Conservation (phyloP, 2,329 filamentous ascomycete genomes). For the Colletotrichum shisoi region DNA sequence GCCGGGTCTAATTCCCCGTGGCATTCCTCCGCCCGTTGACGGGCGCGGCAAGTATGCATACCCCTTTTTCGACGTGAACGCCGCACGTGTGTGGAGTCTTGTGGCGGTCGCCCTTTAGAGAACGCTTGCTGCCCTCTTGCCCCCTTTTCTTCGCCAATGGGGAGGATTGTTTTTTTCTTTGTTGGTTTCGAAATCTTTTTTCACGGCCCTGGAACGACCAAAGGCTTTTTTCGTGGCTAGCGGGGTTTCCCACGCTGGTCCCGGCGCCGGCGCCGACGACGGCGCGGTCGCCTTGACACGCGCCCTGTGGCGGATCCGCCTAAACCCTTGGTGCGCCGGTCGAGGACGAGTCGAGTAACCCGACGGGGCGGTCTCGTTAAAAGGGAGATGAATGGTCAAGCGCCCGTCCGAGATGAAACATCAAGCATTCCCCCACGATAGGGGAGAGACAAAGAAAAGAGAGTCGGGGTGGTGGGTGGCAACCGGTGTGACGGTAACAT, state of each 20-base stretch:
- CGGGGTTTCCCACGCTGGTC: neutral
- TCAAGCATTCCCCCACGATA: constrained; percentile 8
- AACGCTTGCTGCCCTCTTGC: too few relatives aligned
- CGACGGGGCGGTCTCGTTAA: neutral
- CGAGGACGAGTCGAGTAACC: neutral
- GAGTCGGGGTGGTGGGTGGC: constrained; percentile 5
- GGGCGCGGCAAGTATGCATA: neutral
- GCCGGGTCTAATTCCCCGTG: constrained; percentile 6
- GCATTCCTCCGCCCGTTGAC: constrained; percentile 5
- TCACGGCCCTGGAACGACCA: neutral
- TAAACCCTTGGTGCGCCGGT: neutral
- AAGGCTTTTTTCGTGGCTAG: neutral
- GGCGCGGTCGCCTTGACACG: neutral
- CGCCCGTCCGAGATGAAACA: constrained; percentile 4
- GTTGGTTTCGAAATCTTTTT: constrained; percentile 1
- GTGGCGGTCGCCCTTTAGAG: too few relatives aligned
- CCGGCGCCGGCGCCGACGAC: constrained; percentile 1
- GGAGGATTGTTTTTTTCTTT: neutral
- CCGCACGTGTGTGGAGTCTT: neutral
- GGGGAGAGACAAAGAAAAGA: constrained; percentile 15
- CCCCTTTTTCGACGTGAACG: neutral
- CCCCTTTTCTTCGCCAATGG: too few relatives aligned
- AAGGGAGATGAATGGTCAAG: neutral
- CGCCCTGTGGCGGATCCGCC: constrained; percentile 20
- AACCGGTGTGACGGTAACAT: neutral